A percentile compares a stretch with the other conserved stretches of the same genome.
These are phyloP conservation scores for Mrakia gelida DNA, from an alignment of 768 basidiomycete species.

Conservation along the genomic window DNA sequence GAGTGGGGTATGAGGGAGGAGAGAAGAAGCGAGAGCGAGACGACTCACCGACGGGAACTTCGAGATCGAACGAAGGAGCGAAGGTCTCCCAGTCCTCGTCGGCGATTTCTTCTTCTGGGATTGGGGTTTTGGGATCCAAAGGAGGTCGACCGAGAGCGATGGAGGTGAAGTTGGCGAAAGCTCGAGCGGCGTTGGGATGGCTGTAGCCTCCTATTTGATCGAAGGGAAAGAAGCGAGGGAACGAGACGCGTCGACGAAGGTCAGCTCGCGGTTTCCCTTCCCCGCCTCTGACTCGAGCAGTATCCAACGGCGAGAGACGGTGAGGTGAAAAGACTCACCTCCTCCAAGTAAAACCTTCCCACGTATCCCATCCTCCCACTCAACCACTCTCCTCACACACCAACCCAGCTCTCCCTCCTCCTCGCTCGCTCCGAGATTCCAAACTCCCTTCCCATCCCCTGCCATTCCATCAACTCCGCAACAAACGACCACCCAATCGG, in stretches of 20 bases:
- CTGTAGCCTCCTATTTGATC: conserved; percentile 66
- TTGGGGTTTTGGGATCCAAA: neutral
- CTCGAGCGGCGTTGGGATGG: conserved; percentile 74
- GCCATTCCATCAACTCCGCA: conserved; percentile 84
- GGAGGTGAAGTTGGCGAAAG: conserved; percentile 79
- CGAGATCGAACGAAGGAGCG: conserved; percentile 74
- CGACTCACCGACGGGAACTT: conserved; percentile 50
- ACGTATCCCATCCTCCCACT: conserved; percentile 57
- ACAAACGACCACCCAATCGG: conserved; percentile 76
- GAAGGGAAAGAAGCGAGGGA: neutral
- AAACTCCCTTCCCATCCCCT: conserved; percentile 56
- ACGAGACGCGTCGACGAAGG: neutral
- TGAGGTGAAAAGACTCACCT: conserved; percentile 54
- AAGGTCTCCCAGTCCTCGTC: conserved; percentile 59
- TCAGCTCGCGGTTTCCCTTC: neutral
- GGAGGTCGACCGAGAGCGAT: conserved; percentile 57
- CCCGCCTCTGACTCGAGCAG: no score
- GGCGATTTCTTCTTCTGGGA: conserved; percentile 4
- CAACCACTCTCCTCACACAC: conserved; percentile 55
- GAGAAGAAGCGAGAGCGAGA: neutral
- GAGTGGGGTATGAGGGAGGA: neutral
- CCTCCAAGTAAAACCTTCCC: conserved; percentile 63
- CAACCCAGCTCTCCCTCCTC: conserved; percentile 59
- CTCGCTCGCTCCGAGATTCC: conserved; percentile 59
- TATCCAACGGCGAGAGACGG: no score